phyloP scores from a whole-genome alignment of 768 basidiomycete species.

The Leccinum broughii region DNA sequence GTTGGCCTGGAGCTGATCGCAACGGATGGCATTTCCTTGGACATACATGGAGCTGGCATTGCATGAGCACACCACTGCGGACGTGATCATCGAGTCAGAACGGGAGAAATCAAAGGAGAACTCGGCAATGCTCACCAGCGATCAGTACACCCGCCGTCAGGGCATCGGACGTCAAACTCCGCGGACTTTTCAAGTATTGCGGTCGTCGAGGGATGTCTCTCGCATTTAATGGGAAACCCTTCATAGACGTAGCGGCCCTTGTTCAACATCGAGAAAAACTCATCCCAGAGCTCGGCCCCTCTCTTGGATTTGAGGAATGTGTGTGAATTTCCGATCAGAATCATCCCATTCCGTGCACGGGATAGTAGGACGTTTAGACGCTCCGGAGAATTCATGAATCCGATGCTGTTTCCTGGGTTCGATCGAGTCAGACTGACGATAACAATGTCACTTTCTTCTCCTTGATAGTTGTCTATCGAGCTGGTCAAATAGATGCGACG shows the following conservation, averaged over 20 bases:
- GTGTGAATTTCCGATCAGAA: slow-evolving; percentile 65
- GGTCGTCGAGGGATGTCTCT: slow-evolving; percentile 48
- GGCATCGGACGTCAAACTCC: slow-evolving; percentile 55
- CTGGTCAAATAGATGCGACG: not conserved
- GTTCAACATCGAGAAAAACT: slow-evolving; percentile 47
- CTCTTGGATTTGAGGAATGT: slow-evolving; percentile 60
- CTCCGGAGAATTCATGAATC: slow-evolving; percentile 71
- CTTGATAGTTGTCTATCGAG: slow-evolving; percentile 68
- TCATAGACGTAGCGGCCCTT: slow-evolving; percentile 48
- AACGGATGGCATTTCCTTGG: slow-evolving; percentile 62
- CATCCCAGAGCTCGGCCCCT: slow-evolving; percentile 52
- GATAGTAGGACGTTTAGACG: slow-evolving; percentile 75
- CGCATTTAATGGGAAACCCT: slow-evolving; percentile 63
- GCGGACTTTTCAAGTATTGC: slow-evolving; percentile 37
- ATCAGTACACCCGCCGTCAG: slow-evolving; percentile 64
- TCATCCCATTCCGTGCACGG: slow-evolving; percentile 61
- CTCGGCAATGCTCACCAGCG: slow-evolving; percentile 49
- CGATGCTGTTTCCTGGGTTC: slow-evolving; percentile 56
- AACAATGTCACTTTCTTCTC: slow-evolving; percentile 73
- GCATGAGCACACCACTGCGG: slow-evolving; percentile 16
- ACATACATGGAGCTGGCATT: slow-evolving; percentile 45
- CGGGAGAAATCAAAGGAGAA: not conserved
- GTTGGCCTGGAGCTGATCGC: slow-evolving; percentile 46
- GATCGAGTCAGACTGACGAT: slow-evolving; percentile 62
- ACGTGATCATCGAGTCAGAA: not conserved